Evolutionary conservation across 2,329 filamentous ascomycete species (phyloP).

Genomic region (Huntiella bhutanensis): DNA sequence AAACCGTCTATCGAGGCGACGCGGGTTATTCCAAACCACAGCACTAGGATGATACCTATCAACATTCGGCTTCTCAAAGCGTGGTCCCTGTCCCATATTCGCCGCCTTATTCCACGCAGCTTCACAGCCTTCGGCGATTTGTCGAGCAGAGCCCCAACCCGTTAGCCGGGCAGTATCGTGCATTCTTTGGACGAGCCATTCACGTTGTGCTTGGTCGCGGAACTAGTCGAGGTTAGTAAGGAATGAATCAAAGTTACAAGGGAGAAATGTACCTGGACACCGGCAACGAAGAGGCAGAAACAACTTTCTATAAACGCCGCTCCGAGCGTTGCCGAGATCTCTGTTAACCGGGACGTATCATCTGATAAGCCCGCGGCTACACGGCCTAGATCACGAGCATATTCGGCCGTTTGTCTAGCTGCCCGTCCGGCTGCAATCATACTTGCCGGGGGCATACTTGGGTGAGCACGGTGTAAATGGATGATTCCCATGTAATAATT

Average conservation of each 20-base stretch:
- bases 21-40: conserved; percentile 28
- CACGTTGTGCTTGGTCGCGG: conserved; percentile 49
- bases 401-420: conserved; percentile 49
- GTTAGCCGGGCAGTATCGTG: conserved; percentile 60
- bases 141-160: conserved; percentile 68
- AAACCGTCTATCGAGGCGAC: conserved; percentile 33
- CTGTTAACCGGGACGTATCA: conserved; percentile 29
- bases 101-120: conserved; percentile 62
- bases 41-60: conserved; percentile 13
- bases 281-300: conserved; percentile 74
- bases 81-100: conserved; percentile 54
- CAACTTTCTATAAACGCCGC: conserved; percentile 67
- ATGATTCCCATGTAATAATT: conserved; percentile 76
- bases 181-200: conserved; percentile 58
- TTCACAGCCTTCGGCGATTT: conserved; percentile 73
- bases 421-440: conserved; percentile 72
- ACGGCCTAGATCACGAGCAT: conserved; percentile 57
- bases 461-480: conserved; percentile 63
- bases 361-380: conserved; percentile 57
- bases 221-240: conserved; percentile 31
- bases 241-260: not conserved
- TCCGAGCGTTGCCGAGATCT: conserved; percentile 59
- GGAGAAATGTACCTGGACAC: conserved; percentile 38
- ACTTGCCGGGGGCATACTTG: conserved; percentile 75
- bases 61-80: conserved; percentile 34